Conservation (phyloP, 768 basidiomycete species). For the Tricholoma sp. region DNA sequence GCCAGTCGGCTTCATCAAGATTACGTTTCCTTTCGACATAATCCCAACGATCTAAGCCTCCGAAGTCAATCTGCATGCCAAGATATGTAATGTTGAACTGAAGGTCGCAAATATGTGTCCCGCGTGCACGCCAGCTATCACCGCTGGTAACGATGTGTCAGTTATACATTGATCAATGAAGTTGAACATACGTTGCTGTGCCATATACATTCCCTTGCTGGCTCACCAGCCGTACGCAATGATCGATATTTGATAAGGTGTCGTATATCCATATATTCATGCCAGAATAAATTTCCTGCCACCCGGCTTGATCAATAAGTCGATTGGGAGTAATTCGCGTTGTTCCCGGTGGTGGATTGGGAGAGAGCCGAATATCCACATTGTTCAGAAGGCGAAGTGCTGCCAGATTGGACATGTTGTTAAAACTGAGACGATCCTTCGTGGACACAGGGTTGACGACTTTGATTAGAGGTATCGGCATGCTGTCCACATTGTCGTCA, state of each 20-base stretch:
- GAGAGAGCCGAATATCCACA: slow-evolving; percentile 56
- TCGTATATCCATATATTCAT: slow-evolving; percentile 76
- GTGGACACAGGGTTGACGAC: slow-evolving; percentile 37
- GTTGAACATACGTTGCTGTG: slow-evolving; percentile 62
- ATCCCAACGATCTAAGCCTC: slow-evolving; percentile 73
- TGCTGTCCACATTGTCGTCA: slow-evolving; percentile 23
- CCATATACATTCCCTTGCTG: slow-evolving; percentile 62
- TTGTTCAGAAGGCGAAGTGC: slow-evolving; percentile 70
- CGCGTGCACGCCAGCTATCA: slow-evolving; percentile 78
- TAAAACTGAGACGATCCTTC: slow-evolving; percentile 36
- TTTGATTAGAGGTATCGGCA: slow-evolving; percentile 39
- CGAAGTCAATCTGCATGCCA: slow-evolving; percentile 68
- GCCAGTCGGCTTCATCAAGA: slow-evolving; percentile 42
- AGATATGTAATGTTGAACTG: slow-evolving; percentile 60
- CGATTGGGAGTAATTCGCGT: slow-evolving; percentile 48
- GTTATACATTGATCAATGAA: neutral
- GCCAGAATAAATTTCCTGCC: slow-evolving; percentile 72
- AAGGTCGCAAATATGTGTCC: slow-evolving; percentile 64
- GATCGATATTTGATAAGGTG: slow-evolving; percentile 55
- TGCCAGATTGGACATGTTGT: slow-evolving; percentile 55
- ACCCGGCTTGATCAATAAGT: slow-evolving; percentile 56
- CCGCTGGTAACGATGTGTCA: slow-evolving; percentile 38
- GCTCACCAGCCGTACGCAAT: slow-evolving; percentile 62
- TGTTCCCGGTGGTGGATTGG: slow-evolving; percentile 37
- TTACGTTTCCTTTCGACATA: slow-evolving; percentile 58